These are phyloP conservation scores for Spathaspora sp. DNA, from an alignment of 1,139 yeast genomes.

Conservation along the genomic window DNA sequence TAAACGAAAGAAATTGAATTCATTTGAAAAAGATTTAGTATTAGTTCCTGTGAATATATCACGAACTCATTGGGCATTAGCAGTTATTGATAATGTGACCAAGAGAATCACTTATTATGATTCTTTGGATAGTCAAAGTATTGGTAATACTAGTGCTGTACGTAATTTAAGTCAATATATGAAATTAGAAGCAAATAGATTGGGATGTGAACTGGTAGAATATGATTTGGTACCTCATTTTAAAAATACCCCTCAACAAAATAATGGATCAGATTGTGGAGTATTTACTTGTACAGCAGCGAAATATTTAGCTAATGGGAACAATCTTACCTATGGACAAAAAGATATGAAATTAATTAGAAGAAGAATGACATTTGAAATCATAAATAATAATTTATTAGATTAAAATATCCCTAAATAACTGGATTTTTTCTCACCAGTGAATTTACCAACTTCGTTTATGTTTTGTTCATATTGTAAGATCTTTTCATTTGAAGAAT, in stretches of 20 bases:
- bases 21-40: slow-evolving; percentile 61
- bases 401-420: slow-evolving; percentile 13
- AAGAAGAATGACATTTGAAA: slow-evolving; percentile 64
- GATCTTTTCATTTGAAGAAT: slow-evolving; percentile 51
- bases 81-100: slow-evolving; percentile 65
- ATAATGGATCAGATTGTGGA: slow-evolving; percentile 93
- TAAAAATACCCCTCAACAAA: slow-evolving; percentile 72
- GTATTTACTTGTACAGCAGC: slow-evolving; percentile 87
- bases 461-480: slow-evolving; percentile 34
- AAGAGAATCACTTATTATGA: slow-evolving; percentile 71
- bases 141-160: slow-evolving; percentile 56
- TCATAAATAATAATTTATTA: slow-evolving; percentile 22
- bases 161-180: slow-evolving; percentile 58
- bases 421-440: neutral
- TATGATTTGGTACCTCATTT: slow-evolving; percentile 35
- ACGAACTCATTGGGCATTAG: slow-evolving; percentile 91
- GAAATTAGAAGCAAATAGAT: slow-evolving; percentile 52
- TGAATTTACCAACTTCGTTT: slow-evolving; percentile 8
- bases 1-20: slow-evolving; percentile 71
- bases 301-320: slow-evolving; percentile 52
- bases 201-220: slow-evolving; percentile 32
- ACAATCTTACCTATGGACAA: slow-evolving; percentile 56
- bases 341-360: slow-evolving; percentile 71
- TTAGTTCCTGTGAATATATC: slow-evolving; percentile 82
- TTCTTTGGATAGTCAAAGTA: slow-evolving; percentile 54